Evolutionary conservation across 139 green algal species (phyloP).

Genomic region (Axilococcus clingmanii): DNA sequence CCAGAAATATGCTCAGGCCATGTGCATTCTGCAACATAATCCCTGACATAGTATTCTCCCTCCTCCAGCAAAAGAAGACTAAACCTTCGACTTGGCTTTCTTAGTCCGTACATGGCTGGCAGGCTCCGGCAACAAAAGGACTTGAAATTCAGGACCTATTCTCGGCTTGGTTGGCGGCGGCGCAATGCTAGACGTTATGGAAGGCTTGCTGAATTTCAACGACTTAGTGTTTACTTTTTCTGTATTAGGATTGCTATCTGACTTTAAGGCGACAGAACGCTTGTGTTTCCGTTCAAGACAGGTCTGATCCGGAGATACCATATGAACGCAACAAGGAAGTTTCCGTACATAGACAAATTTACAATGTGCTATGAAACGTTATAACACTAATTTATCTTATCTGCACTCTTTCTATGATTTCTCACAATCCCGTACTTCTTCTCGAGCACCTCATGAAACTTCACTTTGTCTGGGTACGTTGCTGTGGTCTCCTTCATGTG

Average conservation of each 20-base stretch:
- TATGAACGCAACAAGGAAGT: no score
- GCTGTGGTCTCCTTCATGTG: no score
- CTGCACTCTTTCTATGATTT: neutral
- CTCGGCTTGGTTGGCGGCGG: neutral
- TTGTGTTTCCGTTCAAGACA: neutral
- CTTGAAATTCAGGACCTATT: slow-evolving; percentile 1
- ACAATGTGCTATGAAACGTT: no score
- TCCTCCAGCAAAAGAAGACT: slow-evolving; percentile 80
- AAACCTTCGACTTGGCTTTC: slow-evolving; percentile 40
- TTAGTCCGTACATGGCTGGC: neutral
- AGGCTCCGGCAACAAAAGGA: neutral
- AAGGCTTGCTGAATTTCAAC: neutral
- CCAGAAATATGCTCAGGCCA: slow-evolving; percentile 25
- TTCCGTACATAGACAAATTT: no score
- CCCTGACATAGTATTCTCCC: slow-evolving; percentile 59
- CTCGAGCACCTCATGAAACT: slow-evolving; percentile 23
- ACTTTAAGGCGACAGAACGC: neutral
- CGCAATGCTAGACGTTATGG: neutral
- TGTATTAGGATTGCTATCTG: no score
- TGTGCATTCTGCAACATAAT: slow-evolving; percentile 46
- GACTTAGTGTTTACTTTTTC: neutral
- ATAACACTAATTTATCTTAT: neutral
- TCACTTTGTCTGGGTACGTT: slow-evolving; percentile 48
- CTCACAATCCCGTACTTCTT: neutral
- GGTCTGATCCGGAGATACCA: no score